phyloP scores from a whole-genome alignment of 768 basidiomycete genomes.

The Suillus cothurnatus region DNA sequence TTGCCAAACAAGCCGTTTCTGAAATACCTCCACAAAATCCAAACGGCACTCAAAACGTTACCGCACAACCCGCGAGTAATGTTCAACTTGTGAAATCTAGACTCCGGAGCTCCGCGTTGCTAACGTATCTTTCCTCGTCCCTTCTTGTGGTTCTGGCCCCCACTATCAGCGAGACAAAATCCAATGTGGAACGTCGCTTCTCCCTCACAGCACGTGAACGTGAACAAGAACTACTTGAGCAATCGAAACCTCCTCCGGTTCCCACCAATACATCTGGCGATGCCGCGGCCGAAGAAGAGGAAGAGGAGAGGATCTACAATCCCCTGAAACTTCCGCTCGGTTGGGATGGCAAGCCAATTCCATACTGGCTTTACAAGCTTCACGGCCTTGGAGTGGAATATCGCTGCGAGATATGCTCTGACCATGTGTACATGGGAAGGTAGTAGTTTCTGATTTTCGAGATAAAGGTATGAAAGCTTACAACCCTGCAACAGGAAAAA shows the following conservation, averaged over 20 bases:
- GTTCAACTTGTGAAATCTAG: constrained; percentile 43
- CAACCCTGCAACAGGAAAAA: constrained; percentile 67
- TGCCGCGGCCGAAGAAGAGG: constrained; percentile 82
- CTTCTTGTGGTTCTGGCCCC: constrained; percentile 66
- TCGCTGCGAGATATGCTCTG: constrained; percentile 96
- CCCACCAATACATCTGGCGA: constrained; percentile 47
- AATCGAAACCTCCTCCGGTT: constrained; percentile 51
- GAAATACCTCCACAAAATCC: constrained; percentile 36
- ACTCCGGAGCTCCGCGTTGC: constrained; percentile 64
- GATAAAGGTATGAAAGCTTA: constrained; percentile 17
- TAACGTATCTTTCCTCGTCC: constrained; percentile 68
- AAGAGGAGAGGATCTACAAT: constrained; percentile 97
- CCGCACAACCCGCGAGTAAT: constrained; percentile 37
- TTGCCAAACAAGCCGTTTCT: constrained; percentile 66
- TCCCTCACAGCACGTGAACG: constrained; percentile 97
- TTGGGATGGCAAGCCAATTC: constrained; percentile 99
- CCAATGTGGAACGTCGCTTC: constrained; percentile 95
- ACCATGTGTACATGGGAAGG: constrained; percentile 97
- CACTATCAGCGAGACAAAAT: constrained; percentile 85
- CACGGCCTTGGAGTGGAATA: constrained; percentile 99
- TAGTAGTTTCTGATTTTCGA: constrained; percentile 27
- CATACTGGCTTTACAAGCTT: constrained; percentile 97
- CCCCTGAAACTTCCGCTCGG: constrained; percentile 95
- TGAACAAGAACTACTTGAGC: constrained; percentile 88
- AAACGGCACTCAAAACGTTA: constrained; percentile 29